Evolutionary conservation across 768 basidiomycete species (phyloP).

Genomic region (Lactarius akahatsu): DNA sequence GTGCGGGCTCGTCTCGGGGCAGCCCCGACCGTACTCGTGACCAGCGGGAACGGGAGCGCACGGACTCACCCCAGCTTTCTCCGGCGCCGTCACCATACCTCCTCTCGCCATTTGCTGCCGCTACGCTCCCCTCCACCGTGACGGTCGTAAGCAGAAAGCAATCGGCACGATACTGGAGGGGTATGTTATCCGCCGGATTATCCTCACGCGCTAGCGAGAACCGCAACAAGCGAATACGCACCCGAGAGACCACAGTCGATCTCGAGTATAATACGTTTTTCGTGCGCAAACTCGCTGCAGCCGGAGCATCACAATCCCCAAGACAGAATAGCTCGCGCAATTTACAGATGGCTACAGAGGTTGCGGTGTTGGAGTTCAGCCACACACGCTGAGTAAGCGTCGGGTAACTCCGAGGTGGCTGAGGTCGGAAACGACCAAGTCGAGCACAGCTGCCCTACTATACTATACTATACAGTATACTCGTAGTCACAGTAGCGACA

Average conservation of each 20-base stretch:
- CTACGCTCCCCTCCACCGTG: background rate
- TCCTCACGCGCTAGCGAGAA: constrained; percentile 36
- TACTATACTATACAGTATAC: too few species aligned
- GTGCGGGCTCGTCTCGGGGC: constrained; percentile 24
- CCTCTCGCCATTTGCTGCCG: constrained; percentile 25
- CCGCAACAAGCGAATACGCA: constrained; percentile 22
- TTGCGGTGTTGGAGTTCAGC: too few species aligned
- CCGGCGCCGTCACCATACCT: background rate
- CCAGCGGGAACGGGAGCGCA: background rate
- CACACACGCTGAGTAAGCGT: too few species aligned
- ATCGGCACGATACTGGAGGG: background rate
- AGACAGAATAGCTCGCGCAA: constrained; percentile 41
- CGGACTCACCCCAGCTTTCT: constrained; percentile 6
- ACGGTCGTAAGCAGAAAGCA: background rate
- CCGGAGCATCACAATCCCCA: constrained; percentile 41
- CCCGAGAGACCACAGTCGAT: constrained; percentile 48
- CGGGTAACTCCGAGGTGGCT: too few species aligned
- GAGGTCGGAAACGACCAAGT: too few species aligned
- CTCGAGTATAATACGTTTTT: constrained; percentile 47
- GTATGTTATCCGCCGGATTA: constrained; percentile 33
- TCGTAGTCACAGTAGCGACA: too few species aligned
- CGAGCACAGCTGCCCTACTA: too few species aligned
- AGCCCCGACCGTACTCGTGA: constrained; percentile 16
- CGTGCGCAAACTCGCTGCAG: constrained; percentile 32
- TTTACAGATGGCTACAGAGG: too few species aligned